A percentile compares a stretch with the other conserved stretches of the same genome.
Conservation (phyloP, 148 eudicot species). For the Rhododendron ovatum region DNA sequence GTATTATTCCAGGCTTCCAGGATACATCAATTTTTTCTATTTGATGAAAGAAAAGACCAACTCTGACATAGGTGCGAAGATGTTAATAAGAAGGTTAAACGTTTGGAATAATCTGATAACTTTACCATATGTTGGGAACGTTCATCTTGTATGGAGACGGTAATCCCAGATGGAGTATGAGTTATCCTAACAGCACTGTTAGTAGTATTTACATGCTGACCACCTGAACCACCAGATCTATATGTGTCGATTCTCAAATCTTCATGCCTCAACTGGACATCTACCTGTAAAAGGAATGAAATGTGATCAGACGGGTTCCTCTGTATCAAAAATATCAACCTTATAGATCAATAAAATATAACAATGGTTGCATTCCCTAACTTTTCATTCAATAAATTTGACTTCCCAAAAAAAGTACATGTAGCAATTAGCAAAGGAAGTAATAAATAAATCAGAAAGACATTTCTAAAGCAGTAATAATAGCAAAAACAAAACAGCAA, state of each 20-base stretch:
- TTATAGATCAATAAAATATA: not conserved
- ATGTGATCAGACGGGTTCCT: not conserved
- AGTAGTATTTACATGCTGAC: conserved; percentile 95
- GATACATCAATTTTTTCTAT: not conserved
- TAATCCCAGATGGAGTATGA: conserved; percentile 77
- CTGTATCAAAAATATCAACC: not conserved
- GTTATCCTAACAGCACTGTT: conserved; percentile 93
- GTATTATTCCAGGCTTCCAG: not conserved
- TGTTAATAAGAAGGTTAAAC: conserved; percentile 1
- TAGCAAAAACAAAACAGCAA: not conserved
- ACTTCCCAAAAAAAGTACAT: not conserved
- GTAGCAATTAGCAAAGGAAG: not conserved
- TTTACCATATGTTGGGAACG: conserved; percentile 84
- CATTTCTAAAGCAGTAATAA: not conserved
- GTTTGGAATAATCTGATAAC: not conserved
- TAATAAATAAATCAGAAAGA: not conserved
- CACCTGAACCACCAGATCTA: conserved; percentile 96
- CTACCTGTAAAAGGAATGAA: conserved; percentile 53
- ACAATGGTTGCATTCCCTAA: not conserved
- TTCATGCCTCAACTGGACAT: conserved; percentile 73
- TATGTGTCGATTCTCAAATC: conserved; percentile 88
- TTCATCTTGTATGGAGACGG: conserved; percentile 86
- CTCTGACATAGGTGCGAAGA: not conserved
- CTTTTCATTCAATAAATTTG: not conserved
- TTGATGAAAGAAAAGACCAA: not conserved